Evolutionary conservation across 2,329 filamentous ascomycete genomes (phyloP).

Genomic region (Drechslera avenae): DNA sequence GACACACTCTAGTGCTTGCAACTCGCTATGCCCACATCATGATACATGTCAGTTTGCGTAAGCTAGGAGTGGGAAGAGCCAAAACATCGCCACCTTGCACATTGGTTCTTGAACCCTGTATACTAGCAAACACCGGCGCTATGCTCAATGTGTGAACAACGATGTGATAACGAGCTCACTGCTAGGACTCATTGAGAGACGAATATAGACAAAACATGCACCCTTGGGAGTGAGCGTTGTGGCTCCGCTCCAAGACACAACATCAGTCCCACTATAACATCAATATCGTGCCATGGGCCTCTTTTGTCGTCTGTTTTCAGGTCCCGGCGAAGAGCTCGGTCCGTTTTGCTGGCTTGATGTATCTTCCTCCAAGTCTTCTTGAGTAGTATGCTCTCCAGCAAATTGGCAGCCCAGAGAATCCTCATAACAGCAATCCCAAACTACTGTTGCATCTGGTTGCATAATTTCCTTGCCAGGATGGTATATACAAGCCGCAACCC

Average conservation of each 20-base stretch:
- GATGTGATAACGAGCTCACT: too few relatives aligned
- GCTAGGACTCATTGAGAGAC: too few relatives aligned
- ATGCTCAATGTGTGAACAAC: too few relatives aligned
- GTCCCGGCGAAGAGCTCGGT: conserved; percentile 4
- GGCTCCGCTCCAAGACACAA: background rate
- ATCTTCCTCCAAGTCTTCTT: background rate
- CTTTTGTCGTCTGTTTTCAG: conserved; percentile 1
- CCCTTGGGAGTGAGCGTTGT: background rate
- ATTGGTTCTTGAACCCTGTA: background rate
- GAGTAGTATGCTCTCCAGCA: conserved; percentile 8
- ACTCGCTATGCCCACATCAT: too few relatives aligned
- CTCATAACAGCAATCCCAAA: conserved; percentile 19
- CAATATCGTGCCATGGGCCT: background rate
- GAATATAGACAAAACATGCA: too few relatives aligned
- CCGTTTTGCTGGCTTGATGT: background rate
- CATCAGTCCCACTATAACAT: background rate
- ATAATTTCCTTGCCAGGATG: conserved; percentile 19
- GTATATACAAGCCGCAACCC: conserved; percentile 18
- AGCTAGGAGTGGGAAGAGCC: too few relatives aligned
- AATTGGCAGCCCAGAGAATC: conserved; percentile 20
- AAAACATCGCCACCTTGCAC: too few relatives aligned
- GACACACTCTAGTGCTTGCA: too few relatives aligned
- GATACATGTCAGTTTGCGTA: background rate
- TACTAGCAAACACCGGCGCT: background rate
- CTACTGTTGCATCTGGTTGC: background rate